phyloP scores from a whole-genome alignment of 106 monocot genomes.

The Apostasia ramifera region DNA sequence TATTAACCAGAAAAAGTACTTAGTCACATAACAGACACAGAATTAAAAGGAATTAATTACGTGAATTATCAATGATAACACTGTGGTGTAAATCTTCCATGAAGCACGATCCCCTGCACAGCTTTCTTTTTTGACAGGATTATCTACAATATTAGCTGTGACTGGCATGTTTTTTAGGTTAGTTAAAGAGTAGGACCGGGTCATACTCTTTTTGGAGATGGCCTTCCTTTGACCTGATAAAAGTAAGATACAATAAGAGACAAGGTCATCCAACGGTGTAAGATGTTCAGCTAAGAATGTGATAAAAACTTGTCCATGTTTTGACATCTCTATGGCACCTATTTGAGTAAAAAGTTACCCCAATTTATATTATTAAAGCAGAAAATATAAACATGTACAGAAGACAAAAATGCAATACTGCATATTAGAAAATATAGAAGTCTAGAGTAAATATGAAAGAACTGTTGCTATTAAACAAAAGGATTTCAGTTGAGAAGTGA shows the following conservation, averaged over 20 bases:
- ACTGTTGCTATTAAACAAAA: not conserved
- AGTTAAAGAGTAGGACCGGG: not conserved
- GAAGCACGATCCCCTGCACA: not conserved
- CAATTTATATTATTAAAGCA: not conserved
- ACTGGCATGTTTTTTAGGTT: not conserved
- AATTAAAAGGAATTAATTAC: slow-evolving; percentile 2
- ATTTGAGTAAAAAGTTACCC: not conserved
- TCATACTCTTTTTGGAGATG: not conserved
- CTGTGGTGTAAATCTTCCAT: not conserved
- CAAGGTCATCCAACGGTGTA: not conserved
- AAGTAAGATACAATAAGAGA: not conserved
- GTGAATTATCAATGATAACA: not conserved
- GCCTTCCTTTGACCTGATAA: slow-evolving; percentile 3
- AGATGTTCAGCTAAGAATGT: not conserved
- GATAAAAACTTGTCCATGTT: not conserved
- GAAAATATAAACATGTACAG: not conserved
- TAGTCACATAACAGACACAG: not conserved
- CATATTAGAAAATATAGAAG: not conserved
- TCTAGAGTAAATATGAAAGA: not conserved
- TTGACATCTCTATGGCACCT: not conserved
- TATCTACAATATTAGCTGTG: not conserved
- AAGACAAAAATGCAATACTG: not conserved
- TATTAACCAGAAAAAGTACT: not conserved
- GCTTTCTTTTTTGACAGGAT: not conserved
- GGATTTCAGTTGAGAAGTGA: too few species aligned